A percentile compares a stretch with the other conserved stretches of the same genome.
These are phyloP conservation scores for Lecanicillium sp. DNA, from an alignment of 2,329 filamentous ascomycete species.

Conservation along the genomic window DNA sequence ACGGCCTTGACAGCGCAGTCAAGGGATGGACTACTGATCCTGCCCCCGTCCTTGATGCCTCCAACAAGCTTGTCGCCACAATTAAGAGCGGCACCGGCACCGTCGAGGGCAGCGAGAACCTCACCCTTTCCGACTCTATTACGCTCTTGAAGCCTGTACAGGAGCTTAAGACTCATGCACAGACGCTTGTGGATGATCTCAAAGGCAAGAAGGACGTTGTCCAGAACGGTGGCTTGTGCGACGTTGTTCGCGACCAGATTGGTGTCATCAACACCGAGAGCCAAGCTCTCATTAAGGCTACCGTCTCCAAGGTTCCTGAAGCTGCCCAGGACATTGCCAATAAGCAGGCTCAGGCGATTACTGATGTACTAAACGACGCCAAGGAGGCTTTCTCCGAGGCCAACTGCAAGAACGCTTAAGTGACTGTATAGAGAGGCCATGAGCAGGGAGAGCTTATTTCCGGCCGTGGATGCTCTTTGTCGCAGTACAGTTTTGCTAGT, in stretches of 20 bases:
- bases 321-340: constrained; percentile 1
- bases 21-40: constrained; percentile 13
- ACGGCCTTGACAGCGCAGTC: constrained; percentile 12
- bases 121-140: constrained; percentile 13
- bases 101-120: constrained; percentile 9
- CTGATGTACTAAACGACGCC: neutral
- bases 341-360: constrained; percentile 1
- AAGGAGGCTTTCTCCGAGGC: neutral
- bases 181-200: constrained; percentile 15
- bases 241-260: constrained; percentile 10
- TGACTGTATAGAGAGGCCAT: neutral
- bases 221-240: constrained; percentile 15
- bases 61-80: constrained; percentile 9
- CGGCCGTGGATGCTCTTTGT: too few relatives aligned
- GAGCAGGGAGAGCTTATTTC: neutral
- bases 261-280: constrained; percentile 1
- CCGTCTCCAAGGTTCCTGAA: constrained; percentile 4
- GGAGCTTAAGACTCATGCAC: constrained; percentile 13
- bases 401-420: constrained; percentile 1
- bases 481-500: too few relatives aligned
- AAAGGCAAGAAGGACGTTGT: constrained; percentile 1
- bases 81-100: constrained; percentile 10
- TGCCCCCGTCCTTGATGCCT: constrained; percentile 8
- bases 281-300: constrained; percentile 1
- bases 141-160: constrained; percentile 11